Base-by-base conservation (phyloP, 768 basidiomycete genomes). In the Pilatotrama ljubarskyi region DNA sequence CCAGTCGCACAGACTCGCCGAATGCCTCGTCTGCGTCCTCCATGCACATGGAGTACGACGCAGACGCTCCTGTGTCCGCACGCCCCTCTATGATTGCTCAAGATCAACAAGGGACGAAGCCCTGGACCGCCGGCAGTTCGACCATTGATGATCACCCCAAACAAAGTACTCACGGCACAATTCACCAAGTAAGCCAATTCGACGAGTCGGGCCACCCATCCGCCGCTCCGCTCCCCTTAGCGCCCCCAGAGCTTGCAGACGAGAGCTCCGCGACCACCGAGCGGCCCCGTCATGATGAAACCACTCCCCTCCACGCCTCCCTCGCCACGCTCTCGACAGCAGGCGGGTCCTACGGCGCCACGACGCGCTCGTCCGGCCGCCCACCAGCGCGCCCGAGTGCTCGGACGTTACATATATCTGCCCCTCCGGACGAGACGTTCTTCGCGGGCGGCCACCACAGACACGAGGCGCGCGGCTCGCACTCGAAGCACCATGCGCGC, bases 381-480 rank as follows among this genome's bases (percentile, higher is more conserved):
- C 55, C 42, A n/a, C 43, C 26, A 2, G 51, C 25, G n/a, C 49
- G 54, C n/a, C 49, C 50, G 17, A 52, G 43, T 18, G 10, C 43
- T 4, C 49, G 17, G 26, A 18, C 46, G 35, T 22, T 43, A 18
- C 51, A 51, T 11, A n/a, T 22, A 25, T 62, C 55, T 15, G 55
- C 41, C 14, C 52, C 59, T 18, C 41, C 61, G 8, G 60, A 32
- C 2, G 61, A 62, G 10, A 47, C 55, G n/a, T 64, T 70, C 53
- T 71, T 71, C 51, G 58, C 66, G 11, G 59, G 62, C 11, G 66
- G 68, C 9, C 69, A 72, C 49, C 72, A 72, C 41, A 57, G 70
- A 5, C 66, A 70, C 58, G 72, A 73, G 58, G 22, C 53, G 46
- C 68, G 68, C 42, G 41, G 38, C 20, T 26, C 56, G 47, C 72